These are phyloP conservation scores for Marasmius fiardii DNA, from an alignment of 1,284 basidiomycete genomes.

Conservation along the genomic window DNA sequence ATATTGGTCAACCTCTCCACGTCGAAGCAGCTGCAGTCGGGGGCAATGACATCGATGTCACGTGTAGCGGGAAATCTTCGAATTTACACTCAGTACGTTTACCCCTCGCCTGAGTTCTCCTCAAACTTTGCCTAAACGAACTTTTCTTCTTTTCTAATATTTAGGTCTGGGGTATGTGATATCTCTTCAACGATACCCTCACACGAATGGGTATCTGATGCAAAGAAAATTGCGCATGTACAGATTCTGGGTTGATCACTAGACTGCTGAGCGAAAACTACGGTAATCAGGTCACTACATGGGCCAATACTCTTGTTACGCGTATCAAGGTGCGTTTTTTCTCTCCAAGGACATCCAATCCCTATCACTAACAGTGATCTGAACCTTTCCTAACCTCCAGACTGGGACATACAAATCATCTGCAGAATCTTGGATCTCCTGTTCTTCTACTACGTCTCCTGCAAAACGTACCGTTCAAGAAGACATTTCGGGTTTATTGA, in stretches of 20 bases:
- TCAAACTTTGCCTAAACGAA: conserved; percentile 10
- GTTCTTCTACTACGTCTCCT: conserved; percentile 38
- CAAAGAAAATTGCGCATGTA: not conserved
- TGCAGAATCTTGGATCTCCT: conserved; percentile 42
- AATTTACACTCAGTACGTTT: conserved; percentile 48
- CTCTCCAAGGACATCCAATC: no score
- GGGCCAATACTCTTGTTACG: conserved; percentile 38
- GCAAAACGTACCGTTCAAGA: conserved; percentile 24
- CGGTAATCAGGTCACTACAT: conserved; percentile 34
- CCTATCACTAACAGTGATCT: no score
- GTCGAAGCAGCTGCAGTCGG: conserved; percentile 40
- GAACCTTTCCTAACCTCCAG: no score
- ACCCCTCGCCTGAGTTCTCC: not conserved
- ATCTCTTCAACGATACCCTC: not conserved
- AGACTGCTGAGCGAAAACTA: conserved; percentile 40
- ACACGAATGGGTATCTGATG: not conserved
- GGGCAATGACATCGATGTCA: conserved; percentile 39
- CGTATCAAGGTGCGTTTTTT: conserved; percentile 49
- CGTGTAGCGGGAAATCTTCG: conserved; percentile 35
- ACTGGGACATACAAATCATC: conserved; percentile 36
- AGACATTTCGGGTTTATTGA: conserved; percentile 25
- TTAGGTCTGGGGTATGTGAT: conserved; percentile 29
- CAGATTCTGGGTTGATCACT: conserved; percentile 46
- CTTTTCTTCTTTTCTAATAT: no score
- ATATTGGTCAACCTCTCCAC: conserved; percentile 50